phyloP scores from a whole-genome alignment of 1,139 yeast genomes.

The Tardiomyces blankii region DNA sequence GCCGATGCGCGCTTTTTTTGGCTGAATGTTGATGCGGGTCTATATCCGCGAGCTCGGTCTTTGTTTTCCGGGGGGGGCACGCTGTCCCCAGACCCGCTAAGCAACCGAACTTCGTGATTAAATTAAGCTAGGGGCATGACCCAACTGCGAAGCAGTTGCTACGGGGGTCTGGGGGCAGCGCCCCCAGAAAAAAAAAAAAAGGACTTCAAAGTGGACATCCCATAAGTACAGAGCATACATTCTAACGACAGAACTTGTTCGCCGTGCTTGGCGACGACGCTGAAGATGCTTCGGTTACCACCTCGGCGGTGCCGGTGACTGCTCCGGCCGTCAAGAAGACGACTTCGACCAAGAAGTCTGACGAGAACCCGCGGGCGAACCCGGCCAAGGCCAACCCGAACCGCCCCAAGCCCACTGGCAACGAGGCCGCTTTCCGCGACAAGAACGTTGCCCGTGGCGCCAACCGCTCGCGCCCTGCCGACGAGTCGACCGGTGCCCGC shows the following conservation, averaged over 20 bases:
- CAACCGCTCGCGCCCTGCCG: constrained; percentile 41
- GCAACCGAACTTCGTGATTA: too few relatives aligned
- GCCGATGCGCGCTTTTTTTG: too few relatives aligned
- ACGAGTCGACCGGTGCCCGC: constrained; percentile 45
- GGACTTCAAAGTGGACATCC: too few relatives aligned
- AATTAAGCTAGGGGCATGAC: too few relatives aligned
- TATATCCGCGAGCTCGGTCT: too few relatives aligned
- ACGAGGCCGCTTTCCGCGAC: constrained; percentile 81
- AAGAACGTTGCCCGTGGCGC: constrained; percentile 49
- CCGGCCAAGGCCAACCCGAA: constrained; percentile 34
- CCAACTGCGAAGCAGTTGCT: too few relatives aligned
- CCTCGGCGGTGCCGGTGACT: constrained; percentile 8
- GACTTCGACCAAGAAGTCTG: constrained; percentile 83
- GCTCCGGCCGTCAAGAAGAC: constrained; percentile 55
- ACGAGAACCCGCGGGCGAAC: constrained; percentile 77
- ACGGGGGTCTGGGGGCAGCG: too few relatives aligned
- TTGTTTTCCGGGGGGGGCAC: too few relatives aligned
- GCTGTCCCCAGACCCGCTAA: too few relatives aligned
- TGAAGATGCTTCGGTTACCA: constrained; percentile 7
- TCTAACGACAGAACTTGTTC: constrained; percentile 8
- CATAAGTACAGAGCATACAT: too few relatives aligned
- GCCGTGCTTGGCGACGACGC: constrained; percentile 12
- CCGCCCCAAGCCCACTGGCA: constrained; percentile 52
- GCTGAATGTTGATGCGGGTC: too few relatives aligned
- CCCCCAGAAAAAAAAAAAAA: too few relatives aligned